Conservation (phyloP, 805 yeast species). For the Yarrowia keelungensis region DNA sequence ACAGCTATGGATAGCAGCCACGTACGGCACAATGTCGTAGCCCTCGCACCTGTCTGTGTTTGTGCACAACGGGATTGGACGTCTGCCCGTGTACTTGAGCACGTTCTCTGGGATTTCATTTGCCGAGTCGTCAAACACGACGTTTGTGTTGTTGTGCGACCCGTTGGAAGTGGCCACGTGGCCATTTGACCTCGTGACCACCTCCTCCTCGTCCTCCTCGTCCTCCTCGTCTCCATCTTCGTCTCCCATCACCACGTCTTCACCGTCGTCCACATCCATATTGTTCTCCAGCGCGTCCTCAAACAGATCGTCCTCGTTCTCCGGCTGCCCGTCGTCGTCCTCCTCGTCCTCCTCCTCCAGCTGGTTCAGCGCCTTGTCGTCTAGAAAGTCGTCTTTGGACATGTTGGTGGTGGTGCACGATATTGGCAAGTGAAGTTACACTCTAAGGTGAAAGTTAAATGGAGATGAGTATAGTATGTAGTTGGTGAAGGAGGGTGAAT, state of each 20-base stretch:
- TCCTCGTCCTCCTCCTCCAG: constrained; percentile 41
- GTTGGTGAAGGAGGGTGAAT: too few species aligned
- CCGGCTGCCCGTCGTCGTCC: constrained; percentile 45
- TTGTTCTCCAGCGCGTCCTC: constrained; percentile 49
- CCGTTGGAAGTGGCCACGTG: constrained; percentile 36
- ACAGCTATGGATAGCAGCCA: constrained; percentile 83
- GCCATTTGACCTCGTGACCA: constrained; percentile 43
- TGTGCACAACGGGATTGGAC: constrained; percentile 17
- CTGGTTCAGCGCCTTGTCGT: constrained; percentile 36
- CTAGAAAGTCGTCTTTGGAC: constrained; percentile 36
- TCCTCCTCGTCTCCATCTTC: constrained; percentile 46
- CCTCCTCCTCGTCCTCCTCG: constrained; percentile 47
- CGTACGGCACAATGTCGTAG: constrained; percentile 80
- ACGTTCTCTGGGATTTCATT: constrained; percentile 42
- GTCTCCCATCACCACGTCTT: constrained; percentile 46
- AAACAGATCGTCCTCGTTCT: constrained; percentile 47
- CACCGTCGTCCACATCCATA: constrained; percentile 45
- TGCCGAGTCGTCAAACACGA: constrained; percentile 41
- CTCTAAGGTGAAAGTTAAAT: not conserved
- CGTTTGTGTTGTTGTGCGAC: constrained; percentile 26
- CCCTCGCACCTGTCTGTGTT: constrained; percentile 54
- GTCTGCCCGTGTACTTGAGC: constrained; percentile 41
- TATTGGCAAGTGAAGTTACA: too few species aligned
- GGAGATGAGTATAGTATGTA: too few species aligned
- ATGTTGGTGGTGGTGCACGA: constrained; percentile 15